Conservation (phyloP, 768 basidiomycete species). For the Tulasnella sp. region DNA sequence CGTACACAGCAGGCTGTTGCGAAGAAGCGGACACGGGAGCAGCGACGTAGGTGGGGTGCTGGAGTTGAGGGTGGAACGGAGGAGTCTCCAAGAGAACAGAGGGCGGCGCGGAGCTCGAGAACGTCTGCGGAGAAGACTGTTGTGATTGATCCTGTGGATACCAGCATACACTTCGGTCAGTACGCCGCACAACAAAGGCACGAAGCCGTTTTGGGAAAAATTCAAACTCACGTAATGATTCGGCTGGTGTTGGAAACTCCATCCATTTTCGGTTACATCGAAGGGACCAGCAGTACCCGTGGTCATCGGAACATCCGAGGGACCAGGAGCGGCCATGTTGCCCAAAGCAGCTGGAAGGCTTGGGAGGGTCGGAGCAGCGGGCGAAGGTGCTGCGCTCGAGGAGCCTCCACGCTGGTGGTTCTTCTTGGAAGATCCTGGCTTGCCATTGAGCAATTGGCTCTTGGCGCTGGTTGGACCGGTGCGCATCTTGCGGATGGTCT, state of each 20-base stretch:
- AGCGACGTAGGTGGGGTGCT: slow-evolving; percentile 20
- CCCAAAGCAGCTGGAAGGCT: slow-evolving; percentile 26
- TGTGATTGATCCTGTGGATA: slow-evolving; percentile 22
- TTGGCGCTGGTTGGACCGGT: slow-evolving; percentile 27
- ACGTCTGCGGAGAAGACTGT: slow-evolving; percentile 29
- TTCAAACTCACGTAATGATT: slow-evolving; percentile 21
- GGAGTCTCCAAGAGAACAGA: slow-evolving; percentile 32
- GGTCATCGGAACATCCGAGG: slow-evolving; percentile 27
- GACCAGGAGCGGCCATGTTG: neutral
- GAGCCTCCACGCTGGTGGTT: slow-evolving; percentile 19
- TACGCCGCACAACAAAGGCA: slow-evolving; percentile 9
- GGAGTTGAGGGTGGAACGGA: slow-evolving; percentile 27
- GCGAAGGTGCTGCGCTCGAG: slow-evolving; percentile 1
- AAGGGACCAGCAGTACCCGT: neutral
- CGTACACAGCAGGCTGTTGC: slow-evolving; percentile 20
- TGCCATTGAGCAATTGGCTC: slow-evolving; percentile 30
- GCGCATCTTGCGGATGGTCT: slow-evolving; percentile 32
- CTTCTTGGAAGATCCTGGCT: slow-evolving; percentile 1
- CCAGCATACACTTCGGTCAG: neutral
- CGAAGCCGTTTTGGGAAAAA: neutral
- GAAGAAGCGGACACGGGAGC: slow-evolving; percentile 12
- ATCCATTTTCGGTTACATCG: slow-evolving; percentile 19
- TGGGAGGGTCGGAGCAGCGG: slow-evolving; percentile 27
- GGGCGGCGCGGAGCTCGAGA: slow-evolving; percentile 28
- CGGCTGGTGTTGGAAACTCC: slow-evolving; percentile 11